Evolutionary conservation across 108 stramenopile genomes (phyloP).

Genomic region (Nitzschia putrida): DNA sequence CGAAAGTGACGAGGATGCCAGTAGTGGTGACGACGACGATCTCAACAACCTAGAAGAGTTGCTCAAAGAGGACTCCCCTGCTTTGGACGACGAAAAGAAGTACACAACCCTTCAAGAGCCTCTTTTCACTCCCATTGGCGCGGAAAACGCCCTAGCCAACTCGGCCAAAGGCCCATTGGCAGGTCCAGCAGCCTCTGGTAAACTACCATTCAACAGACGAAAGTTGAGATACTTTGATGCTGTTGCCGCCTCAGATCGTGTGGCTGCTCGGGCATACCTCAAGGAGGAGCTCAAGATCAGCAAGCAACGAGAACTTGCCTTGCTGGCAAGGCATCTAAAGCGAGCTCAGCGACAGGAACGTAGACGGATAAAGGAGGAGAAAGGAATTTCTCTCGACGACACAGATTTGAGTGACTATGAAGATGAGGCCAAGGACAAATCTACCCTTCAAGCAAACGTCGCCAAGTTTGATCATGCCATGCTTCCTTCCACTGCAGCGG

Average conservation of each 20-base stretch:
- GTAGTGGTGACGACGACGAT: slow-evolving; percentile 68
- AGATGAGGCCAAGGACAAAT: slow-evolving; percentile 24
- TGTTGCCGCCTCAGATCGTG: slow-evolving; percentile 61
- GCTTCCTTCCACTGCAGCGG: slow-evolving; percentile 60
- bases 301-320: slow-evolving; percentile 52
- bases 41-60: slow-evolving; percentile 36
- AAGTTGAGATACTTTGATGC: slow-evolving; percentile 79
- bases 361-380: slow-evolving; percentile 27
- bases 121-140: slow-evolving; percentile 48
- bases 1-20: slow-evolving; percentile 53
- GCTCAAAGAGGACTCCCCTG: slow-evolving; percentile 27
- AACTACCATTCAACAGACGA: slow-evolving; percentile 78
- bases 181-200: slow-evolving; percentile 29
- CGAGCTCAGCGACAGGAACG: slow-evolving; percentile 45
- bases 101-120: slow-evolving; percentile 39
- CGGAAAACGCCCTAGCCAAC: slow-evolving; percentile 35
- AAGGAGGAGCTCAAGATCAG: slow-evolving; percentile 20
- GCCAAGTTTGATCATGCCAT: slow-evolving; percentile 52
- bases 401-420: slow-evolving; percentile 20
- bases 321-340: slow-evolving; percentile 47
- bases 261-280: slow-evolving; percentile 59
- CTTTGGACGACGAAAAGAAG: slow-evolving; percentile 29
- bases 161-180: slow-evolving; percentile 19
- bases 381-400: slow-evolving; percentile 4
- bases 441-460: slow-evolving; percentile 35